Base-by-base conservation (phyloP, 306 rosid species). In the Trifolium subterraneum region DNA sequence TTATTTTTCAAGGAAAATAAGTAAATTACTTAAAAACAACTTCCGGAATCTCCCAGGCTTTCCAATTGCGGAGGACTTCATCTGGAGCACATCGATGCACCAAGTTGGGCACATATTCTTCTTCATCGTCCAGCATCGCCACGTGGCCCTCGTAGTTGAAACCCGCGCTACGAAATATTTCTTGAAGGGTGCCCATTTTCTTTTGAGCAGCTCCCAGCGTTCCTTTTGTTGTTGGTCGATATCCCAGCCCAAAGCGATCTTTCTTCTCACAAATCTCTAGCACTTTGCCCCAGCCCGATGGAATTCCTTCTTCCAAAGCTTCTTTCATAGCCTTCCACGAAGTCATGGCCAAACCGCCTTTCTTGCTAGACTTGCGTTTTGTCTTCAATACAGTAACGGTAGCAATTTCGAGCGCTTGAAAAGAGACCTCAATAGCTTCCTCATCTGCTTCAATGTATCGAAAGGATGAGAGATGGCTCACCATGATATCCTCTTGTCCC, bases 301-400 rank as follows among this genome's bases (percentile, higher is more conserved):
- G 50, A 1, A 3, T 4, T 3, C n/a, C 5, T 2, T 13, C 50
- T 0, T 44, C 50, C 2, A 12, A 1, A 3, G 15, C 50, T 3
- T 12, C 50, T 5, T 13, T 44, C 50, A 44, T 4, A 0, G 12
- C 6, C 1, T 12, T 44, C 50, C n/a, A 44, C 0, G 50, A 44
- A 1, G 50, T 10, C 50, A 44, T 12, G 16, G n/a, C 1, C 15
- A 4, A 2, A 0, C 6, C 3, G 0, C 6, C 1, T 0, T 3
- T 12, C 5, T 44, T 12, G 4, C 1, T 7, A 6, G 8, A 5
- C 0, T 8, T 8, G 11, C 3, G 42, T 2, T 8, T 38, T 8
- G 2, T 0, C 5, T 0, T 1, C 1, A 42, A 2, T 0, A 15
- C 11, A 0, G 5, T 4, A 3, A 3, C 16, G 4, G 1, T 44